Evolutionary conservation across 441 rosid genomes (phyloP), one percentile per base, ranked within the genome.

Genomic region (Syzygium syzygioides): DNA sequence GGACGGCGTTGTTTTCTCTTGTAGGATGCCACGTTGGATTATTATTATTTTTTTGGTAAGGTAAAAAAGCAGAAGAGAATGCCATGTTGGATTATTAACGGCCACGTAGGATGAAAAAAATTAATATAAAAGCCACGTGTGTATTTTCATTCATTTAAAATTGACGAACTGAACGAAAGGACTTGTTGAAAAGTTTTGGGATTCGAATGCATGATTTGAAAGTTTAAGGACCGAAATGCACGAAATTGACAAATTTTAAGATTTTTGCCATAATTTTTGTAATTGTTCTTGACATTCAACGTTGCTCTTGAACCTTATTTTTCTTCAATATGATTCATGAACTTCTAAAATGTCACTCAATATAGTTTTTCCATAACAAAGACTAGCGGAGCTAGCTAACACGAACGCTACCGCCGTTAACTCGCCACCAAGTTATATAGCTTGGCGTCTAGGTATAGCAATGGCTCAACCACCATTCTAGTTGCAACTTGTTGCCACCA

Each of bases 261-360:
- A 11, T 12, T 37, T 20, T 19, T 4, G 8, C 9, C 6, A 5
- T 71, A 6, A 13, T 41, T 71, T 71, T 37, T 15, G 5, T 71
- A 10, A 37, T 8, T 25, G 20, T 71, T 14, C 14, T 71, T 8
- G 3, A 37, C 5, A 0, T 13, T 41, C 3, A 37, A 20, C 5
- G 3, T 37, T 1, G 4, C 3, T 8, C 9, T 37, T 3, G 9
- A 37, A 19, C 4, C 4, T 71, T 1, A 1, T 13, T 62, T 3
- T 20, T 37, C 4, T 34, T 19, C 6, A 71, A 34, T 37, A 11
- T 37, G 0, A 3, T 34, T 26, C 2, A 3, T 37, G 0, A 68
- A 34, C 3, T 68, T 68, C 37, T 23, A 19, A 19, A 10, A 68
- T 3, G 13, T 19, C 8, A 1, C 25, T 18, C 3, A 55, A 55